These are phyloP conservation scores for Triticum turgidum DNA, from an alignment of 176 grass and related monocot genomes.

Conservation along the genomic window DNA sequence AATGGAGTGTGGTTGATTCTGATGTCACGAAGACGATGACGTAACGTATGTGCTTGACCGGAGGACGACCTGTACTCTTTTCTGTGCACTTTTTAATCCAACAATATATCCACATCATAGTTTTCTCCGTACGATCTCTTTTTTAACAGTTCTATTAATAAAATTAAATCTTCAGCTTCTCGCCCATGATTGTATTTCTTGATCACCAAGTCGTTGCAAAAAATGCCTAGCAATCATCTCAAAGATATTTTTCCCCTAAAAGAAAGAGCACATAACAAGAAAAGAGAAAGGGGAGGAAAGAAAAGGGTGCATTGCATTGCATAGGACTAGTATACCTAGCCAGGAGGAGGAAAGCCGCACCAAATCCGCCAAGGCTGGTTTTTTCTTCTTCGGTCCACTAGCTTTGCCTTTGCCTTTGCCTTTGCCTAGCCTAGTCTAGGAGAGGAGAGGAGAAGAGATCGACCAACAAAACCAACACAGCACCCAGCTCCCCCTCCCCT, in stretches of 20 bases:
- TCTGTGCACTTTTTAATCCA: no score
- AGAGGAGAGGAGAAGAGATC: neutral
- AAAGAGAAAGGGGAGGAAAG: neutral
- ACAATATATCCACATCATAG: no score
- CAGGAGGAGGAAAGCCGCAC: neutral
- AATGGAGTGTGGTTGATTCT: no score
- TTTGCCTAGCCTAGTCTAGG: no score
- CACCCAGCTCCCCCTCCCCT: neutral
- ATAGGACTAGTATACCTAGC: neutral
- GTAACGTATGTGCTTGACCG: no score
- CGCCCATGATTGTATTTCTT: neutral
- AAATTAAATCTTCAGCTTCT: neutral
- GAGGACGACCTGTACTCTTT: no score
- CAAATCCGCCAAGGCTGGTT: slow-evolving; percentile 17
- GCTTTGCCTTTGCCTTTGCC: no score
- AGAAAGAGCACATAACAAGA: no score
- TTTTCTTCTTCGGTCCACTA: neutral
- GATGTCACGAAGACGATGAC: no score
- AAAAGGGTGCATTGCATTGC: neutral
- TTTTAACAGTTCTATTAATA: no score
- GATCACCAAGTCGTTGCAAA: neutral
- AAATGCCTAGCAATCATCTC: neutral
- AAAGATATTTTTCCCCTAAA: neutral
- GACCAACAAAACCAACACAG: neutral
- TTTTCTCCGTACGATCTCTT: no score